A percentile compares a stretch with the other conserved stretches of the same genome.
These are phyloP conservation scores for Skeletonema marinoi DNA, from an alignment of 108 stramenopile genomes.

Conservation along the genomic window DNA sequence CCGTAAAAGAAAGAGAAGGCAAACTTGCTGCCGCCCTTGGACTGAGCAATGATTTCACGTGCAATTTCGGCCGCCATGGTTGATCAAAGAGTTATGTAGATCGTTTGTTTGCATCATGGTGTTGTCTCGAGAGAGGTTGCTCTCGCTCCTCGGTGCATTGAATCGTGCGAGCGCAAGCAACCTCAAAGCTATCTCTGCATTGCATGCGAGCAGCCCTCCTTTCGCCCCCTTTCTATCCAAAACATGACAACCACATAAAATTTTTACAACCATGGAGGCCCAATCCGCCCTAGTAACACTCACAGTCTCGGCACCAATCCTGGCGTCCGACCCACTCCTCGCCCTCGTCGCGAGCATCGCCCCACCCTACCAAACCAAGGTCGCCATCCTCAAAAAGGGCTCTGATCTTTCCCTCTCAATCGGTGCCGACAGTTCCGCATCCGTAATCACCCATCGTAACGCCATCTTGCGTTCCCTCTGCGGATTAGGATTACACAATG, in stretches of 20 bases:
- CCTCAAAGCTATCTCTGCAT: too few species aligned
- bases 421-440: constrained; percentile 24
- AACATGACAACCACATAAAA: too few species aligned
- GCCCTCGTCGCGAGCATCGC: constrained; percentile 54
- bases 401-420: constrained; percentile 29
- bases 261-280: not conserved
- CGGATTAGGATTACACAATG: constrained; percentile 67
- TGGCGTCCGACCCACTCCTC: constrained; percentile 57
- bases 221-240: too few species aligned
- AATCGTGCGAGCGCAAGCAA: too few species aligned
- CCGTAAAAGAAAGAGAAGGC: too few species aligned
- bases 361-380: constrained; percentile 56
- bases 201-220: too few species aligned
- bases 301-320: constrained; percentile 44
- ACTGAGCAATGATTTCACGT: not conserved
- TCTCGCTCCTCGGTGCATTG: too few species aligned
- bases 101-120: too few species aligned
- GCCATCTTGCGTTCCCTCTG: constrained; percentile 74
- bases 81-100: too few species aligned
- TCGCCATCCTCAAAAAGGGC: constrained; percentile 55
- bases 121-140: too few species aligned
- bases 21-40: not conserved
- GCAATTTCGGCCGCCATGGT: not conserved
- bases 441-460: constrained; percentile 61
- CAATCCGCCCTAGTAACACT: constrained; percentile 62